Evolutionary conservation across 2,329 filamentous ascomycete genomes (phyloP).

Genomic region (Orbilia brochopaga): DNA sequence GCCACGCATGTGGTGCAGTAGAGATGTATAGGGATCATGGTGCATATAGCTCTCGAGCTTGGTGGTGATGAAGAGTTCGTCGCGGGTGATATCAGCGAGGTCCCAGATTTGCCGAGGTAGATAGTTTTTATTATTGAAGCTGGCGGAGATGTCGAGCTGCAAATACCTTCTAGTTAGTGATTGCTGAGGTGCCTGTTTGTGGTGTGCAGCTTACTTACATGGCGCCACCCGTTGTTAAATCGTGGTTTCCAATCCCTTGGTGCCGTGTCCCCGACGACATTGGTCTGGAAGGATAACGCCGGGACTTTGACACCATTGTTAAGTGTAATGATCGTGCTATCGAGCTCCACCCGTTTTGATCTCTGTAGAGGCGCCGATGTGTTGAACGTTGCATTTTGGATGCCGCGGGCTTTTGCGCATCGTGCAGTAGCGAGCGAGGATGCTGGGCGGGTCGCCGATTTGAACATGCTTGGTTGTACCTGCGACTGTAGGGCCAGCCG

Average conservation of each 20-base stretch:
- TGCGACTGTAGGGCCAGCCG: not conserved
- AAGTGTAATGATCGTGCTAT: not conserved
- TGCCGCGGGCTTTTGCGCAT: not conserved
- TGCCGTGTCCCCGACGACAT: conserved; percentile 1
- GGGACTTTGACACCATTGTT: conserved; percentile 29
- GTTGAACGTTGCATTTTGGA: conserved; percentile 19
- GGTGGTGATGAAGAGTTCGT: conserved; percentile 31
- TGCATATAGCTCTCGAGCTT: conserved; percentile 40
- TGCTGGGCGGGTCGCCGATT: not conserved
- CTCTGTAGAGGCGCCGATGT: not conserved
- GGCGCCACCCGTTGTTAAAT: conserved; percentile 16
- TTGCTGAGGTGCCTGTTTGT: not conserved
- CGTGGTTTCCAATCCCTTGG: conserved; percentile 22
- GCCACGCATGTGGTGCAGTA: conserved; percentile 22
- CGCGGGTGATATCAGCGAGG: conserved; percentile 18
- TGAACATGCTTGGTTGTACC: conserved; percentile 12
- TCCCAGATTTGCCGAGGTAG: conserved; percentile 14
- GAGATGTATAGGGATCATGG: conserved; percentile 23
- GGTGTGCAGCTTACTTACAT: conserved; percentile 10
- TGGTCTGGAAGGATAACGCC: conserved; percentile 23
- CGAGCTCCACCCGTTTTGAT: not conserved
- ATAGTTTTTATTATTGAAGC: conserved; percentile 24
- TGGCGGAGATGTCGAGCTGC: conserved; percentile 27
- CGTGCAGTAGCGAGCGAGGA: not conserved
- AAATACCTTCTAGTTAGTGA: not conserved